Evolutionary conservation across 2,329 filamentous ascomycete genomes (phyloP), one percentile per base, ranked within the genome.

Genomic region (Beauveria caledonica): DNA sequence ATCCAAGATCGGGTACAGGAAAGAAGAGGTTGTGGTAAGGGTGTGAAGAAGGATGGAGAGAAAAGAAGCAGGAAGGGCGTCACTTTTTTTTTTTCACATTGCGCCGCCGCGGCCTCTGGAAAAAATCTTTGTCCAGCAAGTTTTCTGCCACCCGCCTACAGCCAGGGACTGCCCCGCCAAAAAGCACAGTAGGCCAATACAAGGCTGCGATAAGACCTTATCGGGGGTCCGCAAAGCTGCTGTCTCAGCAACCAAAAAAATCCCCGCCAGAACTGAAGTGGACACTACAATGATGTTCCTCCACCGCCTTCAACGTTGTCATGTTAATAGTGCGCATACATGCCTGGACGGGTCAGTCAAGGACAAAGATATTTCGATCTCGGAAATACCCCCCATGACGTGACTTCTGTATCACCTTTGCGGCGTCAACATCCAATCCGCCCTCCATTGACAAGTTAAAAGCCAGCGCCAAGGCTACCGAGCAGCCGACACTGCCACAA

Each of bases 231-330:
- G 21, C 17, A 53, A 7, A 21, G 4, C 36, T 51, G 61, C 60
- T 62, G 61, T 62, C 61, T 62, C 52, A 62, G 61, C 61, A 62
- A 62, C 61, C 56, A 53, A 36, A 39, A 6, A 45, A 50, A 36
- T 9, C 56, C 56, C 56, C 56, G 48, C 56, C 48, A 46, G 27
- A 25, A 5, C 2, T 48, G 42, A 54, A 60, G 49, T 17, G 49
- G 58, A 33, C 5, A 42, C 40, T 5, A 17, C 17, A 11, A 19
- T 21, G n/a, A 9, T 33, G 5, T 40, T 6, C 21, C 21, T 53
- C 50, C 58, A 60, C 58, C 58, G 58, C 58, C 50, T 52, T 45
- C 49, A 46, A 45, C 15, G 10, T 10, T 23, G 21, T 25, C 19
- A n/a, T 17, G 25, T 23, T 17, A 6, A 7, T 25, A 23, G 2